Base-by-base conservation (phyloP, 2,329 filamentous ascomycete genomes). In the Trichoderma breve region DNA sequence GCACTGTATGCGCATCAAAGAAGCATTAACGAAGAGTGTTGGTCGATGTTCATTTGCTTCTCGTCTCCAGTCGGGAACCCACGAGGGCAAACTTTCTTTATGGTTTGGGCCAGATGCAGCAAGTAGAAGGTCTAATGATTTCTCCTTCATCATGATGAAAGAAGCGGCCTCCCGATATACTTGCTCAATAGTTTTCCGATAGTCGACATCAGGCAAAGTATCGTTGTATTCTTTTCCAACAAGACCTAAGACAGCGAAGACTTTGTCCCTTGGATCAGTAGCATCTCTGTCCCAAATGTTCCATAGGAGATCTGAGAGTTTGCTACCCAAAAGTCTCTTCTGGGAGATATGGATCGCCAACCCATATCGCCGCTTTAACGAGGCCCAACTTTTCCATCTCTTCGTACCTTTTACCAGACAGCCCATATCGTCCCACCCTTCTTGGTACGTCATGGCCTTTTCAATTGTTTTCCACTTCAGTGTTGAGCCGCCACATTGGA, bases 41-140 rank as follows among this genome's bases (percentile, higher is more conserved):
- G 62, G 62, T 2, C 62, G 62, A 18, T 11, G 6, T 32, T 53
- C 39, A 26, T 65, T 53, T 21, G 62, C 62, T 4, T n/a, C 28
- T 47, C 62, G 39, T 24, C 62, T 65, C 62, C 62, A 53, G 28
- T 65, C 62, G 2, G 62, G 62, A 18, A 65, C 62, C 62, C 62
- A 65, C n/a, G 39, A 53, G 1, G 62, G 39, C 4, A 65, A 14
- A 8, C 12, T 39, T 15, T 6, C n/a, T 9, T 53, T 15, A 15
- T 15, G 26, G 15, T 18, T 18, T 39, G 3, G n/a, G 32, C 12
- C 43, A 9, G 28, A 51, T 24, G 62, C 62, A n/a, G 39, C 62
- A 32, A 65, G 43, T 5, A 65, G 39, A 24, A 65, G 28, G 21
- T 65, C 43, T 6, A 65, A 43, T 15, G 26, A 34, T n/a, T 65